Evolutionary conservation across 208 protist species (phyloP), one percentile per base, ranked within the genome.

Genomic region (Trypanosoma boissoni): DNA sequence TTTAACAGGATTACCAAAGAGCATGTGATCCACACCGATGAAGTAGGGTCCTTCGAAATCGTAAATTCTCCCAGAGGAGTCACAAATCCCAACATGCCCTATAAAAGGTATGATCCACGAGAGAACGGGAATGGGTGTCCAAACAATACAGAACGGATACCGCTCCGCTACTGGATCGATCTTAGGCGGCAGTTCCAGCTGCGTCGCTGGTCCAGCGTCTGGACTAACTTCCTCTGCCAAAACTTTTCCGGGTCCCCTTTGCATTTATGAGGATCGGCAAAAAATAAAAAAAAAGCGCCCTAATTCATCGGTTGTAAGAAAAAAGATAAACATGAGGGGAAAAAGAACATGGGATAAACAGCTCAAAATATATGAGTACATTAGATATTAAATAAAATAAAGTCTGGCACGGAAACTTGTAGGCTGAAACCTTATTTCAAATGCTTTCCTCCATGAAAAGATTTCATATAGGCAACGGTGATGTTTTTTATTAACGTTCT

Each of bases 61-160:
- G 54, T 86, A 78, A 52, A 96, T 88, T 43, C 72, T 63, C 0
- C 94, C 94, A 0, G 80, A 57, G 39, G 77, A 92, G 58, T 93
- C 91, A 41, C 80, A 86, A 34, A 97, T 95, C 7, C 76, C 94
- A 20, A 95, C 79, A 68, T 97, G 94, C 0, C 94, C 94, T 21
- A 97, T 67, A 37, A 96, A 90, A 1, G 94, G 94, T 1, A 96
- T 55, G 1, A 97, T 26, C 88, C 90, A 96, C 37, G 82, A 88
- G 12, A 97, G 71, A 14, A 94, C 1, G 0, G 94, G 94, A 55
- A 97, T 86, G 2, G 91, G 73, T 3, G 86, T 83, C 94, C 91
- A 97, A 5, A 97, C 88, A 28, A 97, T 57, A 54, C 91, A 96
- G 70, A 89, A 97, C 0, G 94, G 94, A 72, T 92, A 97, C 58